Evolutionary conservation across 192 early-diverging fungal genomes (phyloP).

Genomic region (Backusella mclennaniae): DNA sequence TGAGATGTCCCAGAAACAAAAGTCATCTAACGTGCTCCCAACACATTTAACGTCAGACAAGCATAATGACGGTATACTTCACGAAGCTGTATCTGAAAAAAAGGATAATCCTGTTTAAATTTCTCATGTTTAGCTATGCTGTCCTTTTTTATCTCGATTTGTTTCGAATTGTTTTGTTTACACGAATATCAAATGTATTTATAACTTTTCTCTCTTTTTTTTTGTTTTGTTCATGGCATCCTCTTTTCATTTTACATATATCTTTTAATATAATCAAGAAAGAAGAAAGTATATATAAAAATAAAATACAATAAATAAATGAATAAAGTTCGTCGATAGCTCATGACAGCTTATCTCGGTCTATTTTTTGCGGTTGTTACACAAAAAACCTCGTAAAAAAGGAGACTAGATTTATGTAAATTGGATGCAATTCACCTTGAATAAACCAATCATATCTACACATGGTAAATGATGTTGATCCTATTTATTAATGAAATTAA

Average conservation of each 20-base stretch:
- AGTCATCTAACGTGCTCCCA: not conserved
- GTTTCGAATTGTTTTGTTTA: conserved; percentile 1
- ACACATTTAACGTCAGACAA: not conserved
- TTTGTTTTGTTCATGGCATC: not conserved
- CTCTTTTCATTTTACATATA: conserved; percentile 1
- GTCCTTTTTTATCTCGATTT: not conserved
- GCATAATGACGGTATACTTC: not conserved
- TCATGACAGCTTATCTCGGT: not conserved
- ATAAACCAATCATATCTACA: not conserved
- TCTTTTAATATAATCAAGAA: not conserved
- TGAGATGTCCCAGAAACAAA: not conserved
- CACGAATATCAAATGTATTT: not conserved
- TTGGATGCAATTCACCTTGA: not conserved
- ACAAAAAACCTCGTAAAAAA: not conserved
- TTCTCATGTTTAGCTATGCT: not conserved
- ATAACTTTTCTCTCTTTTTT: not conserved
- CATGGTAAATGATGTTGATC: not conserved
- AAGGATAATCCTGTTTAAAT: not conserved
- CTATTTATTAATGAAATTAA: not conserved
- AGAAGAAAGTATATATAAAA: not conserved
- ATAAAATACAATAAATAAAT: not conserved
- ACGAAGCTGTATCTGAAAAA: not conserved
- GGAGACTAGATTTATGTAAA: not conserved
- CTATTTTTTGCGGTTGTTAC: not conserved
- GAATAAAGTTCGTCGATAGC: not conserved